Evolutionary conservation across 306 rosid genomes (phyloP).

Genomic region (Cicer yamashitae): DNA sequence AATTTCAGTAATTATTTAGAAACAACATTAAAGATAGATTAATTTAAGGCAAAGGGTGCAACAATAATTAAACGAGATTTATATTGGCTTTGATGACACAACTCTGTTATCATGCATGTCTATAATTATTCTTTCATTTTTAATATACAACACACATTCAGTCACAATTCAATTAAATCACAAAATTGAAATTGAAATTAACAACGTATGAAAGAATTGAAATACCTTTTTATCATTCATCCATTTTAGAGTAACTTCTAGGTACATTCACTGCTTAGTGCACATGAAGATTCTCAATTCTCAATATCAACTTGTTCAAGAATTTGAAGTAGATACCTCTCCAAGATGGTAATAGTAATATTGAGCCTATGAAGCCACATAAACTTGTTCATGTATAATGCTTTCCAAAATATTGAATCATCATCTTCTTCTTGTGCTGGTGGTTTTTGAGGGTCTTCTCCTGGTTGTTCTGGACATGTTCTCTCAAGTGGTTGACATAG

Average conservation of each 20-base stretch:
- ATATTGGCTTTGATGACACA: too few relatives aligned
- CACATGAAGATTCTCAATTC: not conserved
- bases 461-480: not conserved
- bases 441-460: not conserved
- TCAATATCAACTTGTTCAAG: not conserved
- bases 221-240: not conserved
- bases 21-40: not conserved
- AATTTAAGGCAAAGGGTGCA: not conserved
- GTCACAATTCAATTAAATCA: not conserved
- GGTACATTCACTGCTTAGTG: not conserved
- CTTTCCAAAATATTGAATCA: slow-evolving; percentile 16
- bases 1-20: not conserved
- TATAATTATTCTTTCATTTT: too few relatives aligned
- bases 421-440: not conserved
- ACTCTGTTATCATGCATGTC: too few relatives aligned
- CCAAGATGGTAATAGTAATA: not conserved
- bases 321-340: not conserved
- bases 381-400: slow-evolving; percentile 35
- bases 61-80: too few relatives aligned
- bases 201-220: not conserved
- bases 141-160: too few relatives aligned
- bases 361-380: slow-evolving; percentile 10
- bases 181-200: not conserved
- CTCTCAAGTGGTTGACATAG: not conserved
- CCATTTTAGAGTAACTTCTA: not conserved